Evolutionary conservation across 2,329 filamentous ascomycete species (phyloP), one percentile per base, ranked within the genome.

Genomic region (Xylariaceae sp.): DNA sequence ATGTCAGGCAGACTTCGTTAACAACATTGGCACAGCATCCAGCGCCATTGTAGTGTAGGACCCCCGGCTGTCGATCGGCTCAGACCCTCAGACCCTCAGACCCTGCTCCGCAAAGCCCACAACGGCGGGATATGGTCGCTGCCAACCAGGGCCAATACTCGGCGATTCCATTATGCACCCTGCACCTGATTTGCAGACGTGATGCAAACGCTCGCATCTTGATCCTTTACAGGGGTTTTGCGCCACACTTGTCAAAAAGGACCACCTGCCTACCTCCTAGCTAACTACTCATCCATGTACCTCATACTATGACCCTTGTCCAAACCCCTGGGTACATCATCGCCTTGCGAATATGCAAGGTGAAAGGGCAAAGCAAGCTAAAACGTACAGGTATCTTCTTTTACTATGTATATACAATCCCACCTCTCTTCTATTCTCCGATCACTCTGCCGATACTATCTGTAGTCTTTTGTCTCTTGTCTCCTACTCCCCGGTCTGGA

Each of bases 91-190:
- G n/a, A n/a, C n/a, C n/a, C n/a, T n/a, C n/a, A n/a, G n/a, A 55
- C 55, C 52, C 49, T 56, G 61, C 66, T 63, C 62, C 60, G 60
- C 61, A 67, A 47, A 65, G 59, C 54, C 61, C 62, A 63, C 63
- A 60, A 62, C n/a, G n/a, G n/a, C n/a, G n/a, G n/a, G n/a, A n/a
- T n/a, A n/a, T 55, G 63, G 64, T 59, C 65, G 60, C 65, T 64
- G 56, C 69, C 67, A 70, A 68, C 67, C 66, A 70, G 67, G 65
- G 67, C 63, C 62, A 63, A 57, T 57, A 61, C 60, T 69, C 70
- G 69, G 70, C 65, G 62, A 70, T 63, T 65, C 69, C 70, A 67
- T 68, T 63, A 58, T 59, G 54, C 64, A 59, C 63, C 57, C 65
- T 61, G 53, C 61, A 51, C 51, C 55, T 47, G 54, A 59, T 50